Evolutionary conservation across 83 land plant species (phyloP), one percentile per base, ranked within the genome.

Genomic region (Isoetes engelmannii): DNA sequence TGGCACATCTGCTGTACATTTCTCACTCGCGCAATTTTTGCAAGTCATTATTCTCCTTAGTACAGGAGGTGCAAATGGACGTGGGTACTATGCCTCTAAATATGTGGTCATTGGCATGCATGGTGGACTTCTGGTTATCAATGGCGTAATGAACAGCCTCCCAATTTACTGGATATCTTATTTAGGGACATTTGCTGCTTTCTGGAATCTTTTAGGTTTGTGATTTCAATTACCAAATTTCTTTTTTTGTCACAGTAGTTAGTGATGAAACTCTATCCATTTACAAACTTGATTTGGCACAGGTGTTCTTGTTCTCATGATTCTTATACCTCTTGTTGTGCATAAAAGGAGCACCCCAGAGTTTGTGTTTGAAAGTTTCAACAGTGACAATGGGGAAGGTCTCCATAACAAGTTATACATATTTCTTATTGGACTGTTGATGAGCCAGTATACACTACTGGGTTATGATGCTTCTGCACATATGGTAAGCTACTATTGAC

Each of bases 381-480:
- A 92, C 81, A 84, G 72, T 57, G 89, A 88, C 7, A 85, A 81
- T 69, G 85, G 64, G 0, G 76, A 58, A 43, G 87, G 89, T 51
- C 85, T 92, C 28, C 76, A 79, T 65, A 87, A 81, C 53, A 82
- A 68, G 45, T 63, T 80, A 6, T 89, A 92, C 69, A 87, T 92
- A 46, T 92, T 92, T 76, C 81, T 87, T 48, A 57, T 92, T 21
- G 98, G 98, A 20, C 85, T 92, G 44, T 74, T 92, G 13, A 87
- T 90, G 96, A 85, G 92, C 79, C 98, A 92, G 73, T 92, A 90
- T 77, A 83, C 98, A 5, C 68, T 90, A 7, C 77, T 83, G 20
- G 98, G 98, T 49, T 92, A 82, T 75, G 98, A 92, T 81, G 96
- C 96, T 28, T 89, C 98, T 70, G 98, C 96, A 56, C 86, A 92